A percentile compares a stretch with the other conserved stretches of the same genome.
Evolutionary conservation across 2,329 filamentous ascomycete species (phyloP).

Genomic region (Monosporascus sp.): DNA sequence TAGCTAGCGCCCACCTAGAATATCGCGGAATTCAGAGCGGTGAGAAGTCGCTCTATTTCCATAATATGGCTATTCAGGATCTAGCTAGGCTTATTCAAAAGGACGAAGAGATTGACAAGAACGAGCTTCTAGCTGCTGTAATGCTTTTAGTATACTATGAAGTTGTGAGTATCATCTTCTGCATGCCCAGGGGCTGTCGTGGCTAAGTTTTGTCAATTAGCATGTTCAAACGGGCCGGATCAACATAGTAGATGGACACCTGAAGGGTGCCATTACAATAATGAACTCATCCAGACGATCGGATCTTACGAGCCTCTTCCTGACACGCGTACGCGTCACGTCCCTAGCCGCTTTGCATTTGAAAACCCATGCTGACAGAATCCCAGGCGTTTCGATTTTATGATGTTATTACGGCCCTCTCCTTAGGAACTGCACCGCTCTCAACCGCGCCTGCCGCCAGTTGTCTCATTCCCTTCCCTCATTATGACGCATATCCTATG

Average conservation of each 20-base stretch:
- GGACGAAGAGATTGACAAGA: slow-evolving; percentile 43
- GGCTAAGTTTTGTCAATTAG: slow-evolving; percentile 33
- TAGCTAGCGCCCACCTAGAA: slow-evolving; percentile 80
- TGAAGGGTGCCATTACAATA: slow-evolving; percentile 58
- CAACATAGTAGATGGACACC: slow-evolving; percentile 56
- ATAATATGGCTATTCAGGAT: slow-evolving; percentile 55
- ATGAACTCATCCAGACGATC: slow-evolving; percentile 46
- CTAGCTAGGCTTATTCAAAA: slow-evolving; percentile 52
- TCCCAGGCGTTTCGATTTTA: slow-evolving; percentile 59
- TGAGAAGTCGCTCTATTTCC: slow-evolving; percentile 55
- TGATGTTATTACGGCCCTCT: slow-evolving; percentile 60
- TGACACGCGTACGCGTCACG: slow-evolving; percentile 49
- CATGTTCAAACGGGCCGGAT: slow-evolving; percentile 56
- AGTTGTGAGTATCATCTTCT: slow-evolving; percentile 44
- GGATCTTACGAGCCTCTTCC: slow-evolving; percentile 50
- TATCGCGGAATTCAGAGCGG: slow-evolving; percentile 50
- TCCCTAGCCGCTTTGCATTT: neutral
- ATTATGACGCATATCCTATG: slow-evolving; percentile 36
- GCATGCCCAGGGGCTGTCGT: neutral
- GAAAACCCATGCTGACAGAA: slow-evolving; percentile 15
- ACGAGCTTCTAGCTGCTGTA: slow-evolving; percentile 56
- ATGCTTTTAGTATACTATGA: slow-evolving; percentile 61
- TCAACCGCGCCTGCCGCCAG: slow-evolving; percentile 44
- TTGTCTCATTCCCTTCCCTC: slow-evolving; percentile 40
- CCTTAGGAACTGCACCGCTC: slow-evolving; percentile 53